These are phyloP conservation scores for Phytophthora kernoviae DNA, from an alignment of 352 stramenopile genomes.

Conservation along the genomic window DNA sequence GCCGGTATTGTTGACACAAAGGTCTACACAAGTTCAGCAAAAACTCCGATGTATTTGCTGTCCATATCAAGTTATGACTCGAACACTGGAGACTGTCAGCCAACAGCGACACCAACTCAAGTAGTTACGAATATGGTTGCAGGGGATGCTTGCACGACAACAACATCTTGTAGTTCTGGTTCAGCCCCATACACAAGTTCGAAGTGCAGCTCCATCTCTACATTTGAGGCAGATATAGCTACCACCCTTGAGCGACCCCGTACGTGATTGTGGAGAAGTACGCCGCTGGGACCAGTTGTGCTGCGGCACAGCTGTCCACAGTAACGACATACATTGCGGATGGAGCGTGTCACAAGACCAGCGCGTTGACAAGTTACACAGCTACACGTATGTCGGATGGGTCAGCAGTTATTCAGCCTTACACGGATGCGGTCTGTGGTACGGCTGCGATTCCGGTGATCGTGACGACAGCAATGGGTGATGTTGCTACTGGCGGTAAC, in stretches of 20 bases:
- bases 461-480: neutral
- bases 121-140: too few relatives aligned
- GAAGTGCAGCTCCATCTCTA: conserved; percentile 9
- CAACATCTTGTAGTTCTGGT: conserved; percentile 6
- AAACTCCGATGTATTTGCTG: conserved; percentile 8
- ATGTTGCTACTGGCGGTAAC: neutral
- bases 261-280: conserved; percentile 7
- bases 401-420: neutral
- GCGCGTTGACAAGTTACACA: neutral
- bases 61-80: conserved; percentile 2
- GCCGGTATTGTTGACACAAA: conserved; percentile 7
- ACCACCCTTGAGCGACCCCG: neutral
- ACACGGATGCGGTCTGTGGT: neutral
- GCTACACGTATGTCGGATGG: neutral
- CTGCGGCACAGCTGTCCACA: neutral
- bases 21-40: conserved; percentile 3
- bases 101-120: conserved; percentile 5
- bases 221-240: conserved; percentile 5
- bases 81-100: conserved; percentile 1
- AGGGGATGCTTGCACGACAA: conserved; percentile 3
- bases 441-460: neutral
- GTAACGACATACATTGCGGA: neutral
- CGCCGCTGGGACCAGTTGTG: neutral
- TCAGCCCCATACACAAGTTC: neutral
- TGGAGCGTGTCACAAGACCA: neutral